A percentile compares a stretch with the other conserved stretches of the same genome.
Conservation (phyloP, 164 flowering plant genomes). For the Sedum album region DNA sequence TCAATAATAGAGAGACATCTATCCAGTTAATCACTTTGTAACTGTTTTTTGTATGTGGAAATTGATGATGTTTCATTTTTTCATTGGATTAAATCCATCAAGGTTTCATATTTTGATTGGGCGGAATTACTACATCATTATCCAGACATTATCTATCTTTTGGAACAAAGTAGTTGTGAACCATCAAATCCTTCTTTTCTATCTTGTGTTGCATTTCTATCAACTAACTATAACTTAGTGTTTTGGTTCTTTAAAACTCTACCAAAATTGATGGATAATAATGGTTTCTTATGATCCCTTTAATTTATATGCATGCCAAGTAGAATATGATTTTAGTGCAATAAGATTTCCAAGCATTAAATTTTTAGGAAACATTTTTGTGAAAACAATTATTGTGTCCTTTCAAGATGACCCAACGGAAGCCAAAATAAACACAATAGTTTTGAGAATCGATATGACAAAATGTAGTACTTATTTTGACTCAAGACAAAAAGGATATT, state of each 20-base stretch:
- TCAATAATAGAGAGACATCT: not conserved
- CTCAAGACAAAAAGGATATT: not conserved
- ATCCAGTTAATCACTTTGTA: not conserved
- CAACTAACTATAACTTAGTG: not conserved
- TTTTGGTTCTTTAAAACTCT: not conserved
- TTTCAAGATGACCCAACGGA: too few relatives aligned
- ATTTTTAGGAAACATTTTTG: too few relatives aligned
- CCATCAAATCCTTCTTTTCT: not conserved
- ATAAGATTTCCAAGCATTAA: too few relatives aligned
- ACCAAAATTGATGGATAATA: not conserved
- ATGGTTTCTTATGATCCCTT: not conserved
- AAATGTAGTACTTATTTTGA: too few relatives aligned
- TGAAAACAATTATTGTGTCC: too few relatives aligned
- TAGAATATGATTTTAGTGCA: too few relatives aligned
- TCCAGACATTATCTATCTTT: constrained; percentile 1
- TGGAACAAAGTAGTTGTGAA: not conserved
- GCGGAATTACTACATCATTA: not conserved
- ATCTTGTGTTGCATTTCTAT: not conserved
- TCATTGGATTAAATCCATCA: not conserved
- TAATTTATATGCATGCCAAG: not conserved
- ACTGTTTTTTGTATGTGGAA: not conserved
- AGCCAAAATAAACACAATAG: too few relatives aligned
- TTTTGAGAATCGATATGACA: not conserved
- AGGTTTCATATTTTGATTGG: not conserved
- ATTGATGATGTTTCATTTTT: not conserved